These are phyloP conservation scores for Colletotrichum camelliae DNA, from an alignment of 2,329 filamentous ascomycete species.

Conservation along the genomic window DNA sequence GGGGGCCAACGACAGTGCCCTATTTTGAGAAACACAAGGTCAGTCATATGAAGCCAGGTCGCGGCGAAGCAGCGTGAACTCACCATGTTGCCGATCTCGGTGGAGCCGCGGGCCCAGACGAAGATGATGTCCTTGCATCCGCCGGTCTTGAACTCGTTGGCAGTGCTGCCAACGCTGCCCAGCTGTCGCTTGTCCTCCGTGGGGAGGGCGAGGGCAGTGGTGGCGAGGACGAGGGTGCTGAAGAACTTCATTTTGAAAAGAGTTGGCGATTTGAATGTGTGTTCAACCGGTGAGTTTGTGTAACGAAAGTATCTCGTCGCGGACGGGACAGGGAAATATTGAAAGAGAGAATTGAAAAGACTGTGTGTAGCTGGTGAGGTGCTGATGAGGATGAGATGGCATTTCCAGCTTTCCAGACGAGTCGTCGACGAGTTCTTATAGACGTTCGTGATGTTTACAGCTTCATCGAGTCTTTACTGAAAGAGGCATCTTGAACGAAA, in stretches of 20 bases:
- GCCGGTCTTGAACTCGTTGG: constrained; percentile 25
- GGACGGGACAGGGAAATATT: not conserved
- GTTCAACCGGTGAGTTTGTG: not conserved
- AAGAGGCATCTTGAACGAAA: constrained; percentile 2
- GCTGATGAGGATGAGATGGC: not conserved
- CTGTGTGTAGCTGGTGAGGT: not conserved
- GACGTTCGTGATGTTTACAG: not conserved
- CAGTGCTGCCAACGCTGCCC: constrained; percentile 4
- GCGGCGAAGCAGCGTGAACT: not conserved
- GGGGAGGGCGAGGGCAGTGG: constrained; percentile 15
- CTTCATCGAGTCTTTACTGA: not conserved
- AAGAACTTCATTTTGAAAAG: constrained; percentile 16
- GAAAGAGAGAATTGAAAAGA: not conserved
- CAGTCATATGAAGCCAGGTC: not conserved
- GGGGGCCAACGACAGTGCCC: constrained; percentile 22
- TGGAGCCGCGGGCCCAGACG: constrained; percentile 26
- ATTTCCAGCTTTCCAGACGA: not conserved
- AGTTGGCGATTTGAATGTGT: not conserved
- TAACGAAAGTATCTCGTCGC: constrained; percentile 2
- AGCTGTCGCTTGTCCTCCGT: constrained; percentile 1
- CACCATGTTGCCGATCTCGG: constrained; percentile 27
- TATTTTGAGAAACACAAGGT: not conserved
- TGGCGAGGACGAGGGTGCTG: constrained; percentile 7
- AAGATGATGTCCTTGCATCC: constrained; percentile 27
- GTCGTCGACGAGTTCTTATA: not conserved